Evolutionary conservation across 768 basidiomycete species (phyloP).

Genomic region (Russula sp.): DNA sequence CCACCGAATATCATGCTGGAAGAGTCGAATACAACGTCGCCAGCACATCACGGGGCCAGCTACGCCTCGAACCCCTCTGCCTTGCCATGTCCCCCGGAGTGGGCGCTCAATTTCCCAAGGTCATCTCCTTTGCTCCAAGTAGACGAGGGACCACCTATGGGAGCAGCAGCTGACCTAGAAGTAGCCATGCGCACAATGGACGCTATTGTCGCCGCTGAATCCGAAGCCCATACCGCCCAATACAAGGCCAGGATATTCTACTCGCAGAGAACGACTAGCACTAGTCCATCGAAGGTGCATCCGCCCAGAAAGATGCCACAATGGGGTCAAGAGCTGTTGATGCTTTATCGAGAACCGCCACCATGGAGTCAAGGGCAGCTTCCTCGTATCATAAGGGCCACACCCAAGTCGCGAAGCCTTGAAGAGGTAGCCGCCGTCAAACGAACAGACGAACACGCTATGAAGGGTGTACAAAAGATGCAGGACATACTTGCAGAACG

Average conservation of each 20-base stretch:
- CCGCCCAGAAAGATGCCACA: neutral
- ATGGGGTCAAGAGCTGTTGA: constrained; percentile 21
- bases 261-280: neutral
- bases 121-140: neutral
- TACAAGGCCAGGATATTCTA: constrained; percentile 9
- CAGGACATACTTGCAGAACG: constrained; percentile 9
- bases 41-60: neutral
- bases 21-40: neutral
- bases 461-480: constrained; percentile 1
- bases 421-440: neutral
- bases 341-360: constrained; percentile 23
- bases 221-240: neutral
- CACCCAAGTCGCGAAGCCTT: neutral
- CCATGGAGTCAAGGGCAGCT: constrained; percentile 15
- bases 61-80: neutral
- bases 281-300: neutral
- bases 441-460: neutral
- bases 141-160: neutral
- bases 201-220: neutral
- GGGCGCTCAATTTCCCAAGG: neutral
- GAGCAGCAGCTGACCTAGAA: neutral
- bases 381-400: neutral
- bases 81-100: no score
- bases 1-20: neutral
- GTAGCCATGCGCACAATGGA: neutral